These are phyloP conservation scores for Trametes maxima DNA, from an alignment of 768 basidiomycete genomes.

Conservation along the genomic window DNA sequence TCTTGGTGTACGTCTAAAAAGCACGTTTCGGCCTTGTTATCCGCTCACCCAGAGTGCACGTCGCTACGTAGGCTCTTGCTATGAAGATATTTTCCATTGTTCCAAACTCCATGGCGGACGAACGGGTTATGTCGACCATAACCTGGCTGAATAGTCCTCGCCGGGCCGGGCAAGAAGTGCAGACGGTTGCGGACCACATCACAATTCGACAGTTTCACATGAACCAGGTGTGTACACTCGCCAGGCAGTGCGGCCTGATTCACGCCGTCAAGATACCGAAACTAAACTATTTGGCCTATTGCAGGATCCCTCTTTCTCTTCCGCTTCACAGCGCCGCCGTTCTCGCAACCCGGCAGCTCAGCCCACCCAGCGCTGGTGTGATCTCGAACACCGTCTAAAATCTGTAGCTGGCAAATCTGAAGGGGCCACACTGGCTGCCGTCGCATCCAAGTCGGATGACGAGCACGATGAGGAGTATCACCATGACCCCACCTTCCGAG, in stretches of 20 bases:
- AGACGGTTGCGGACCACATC: not conserved
- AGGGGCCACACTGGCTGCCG: not conserved
- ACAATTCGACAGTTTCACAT: not conserved
- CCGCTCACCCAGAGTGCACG: not conserved
- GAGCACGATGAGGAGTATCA: not conserved
- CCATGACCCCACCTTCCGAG: not conserved
- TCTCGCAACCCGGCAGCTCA: not conserved
- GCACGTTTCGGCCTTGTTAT: not conserved
- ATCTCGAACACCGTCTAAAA: not conserved
- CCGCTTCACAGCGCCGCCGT: not conserved
- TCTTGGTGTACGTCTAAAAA: not conserved
- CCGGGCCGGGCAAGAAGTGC: not conserved
- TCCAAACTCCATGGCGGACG: not conserved
- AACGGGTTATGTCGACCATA: not conserved
- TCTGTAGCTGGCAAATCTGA: not conserved
- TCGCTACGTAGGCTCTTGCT: not conserved
- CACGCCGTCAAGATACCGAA: not conserved
- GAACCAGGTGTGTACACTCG: not conserved
- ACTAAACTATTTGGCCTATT: not conserved
- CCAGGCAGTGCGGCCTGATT: not conserved
- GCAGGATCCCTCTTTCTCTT: not conserved
- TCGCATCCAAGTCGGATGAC: not conserved
- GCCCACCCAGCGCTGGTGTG: not conserved
- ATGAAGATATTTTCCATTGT: conserved; percentile 5
- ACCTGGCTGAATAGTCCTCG: not conserved